Conservation (phyloP, 371 early-diverging fungal species). For the Lichtheimia corymbifera region DNA sequence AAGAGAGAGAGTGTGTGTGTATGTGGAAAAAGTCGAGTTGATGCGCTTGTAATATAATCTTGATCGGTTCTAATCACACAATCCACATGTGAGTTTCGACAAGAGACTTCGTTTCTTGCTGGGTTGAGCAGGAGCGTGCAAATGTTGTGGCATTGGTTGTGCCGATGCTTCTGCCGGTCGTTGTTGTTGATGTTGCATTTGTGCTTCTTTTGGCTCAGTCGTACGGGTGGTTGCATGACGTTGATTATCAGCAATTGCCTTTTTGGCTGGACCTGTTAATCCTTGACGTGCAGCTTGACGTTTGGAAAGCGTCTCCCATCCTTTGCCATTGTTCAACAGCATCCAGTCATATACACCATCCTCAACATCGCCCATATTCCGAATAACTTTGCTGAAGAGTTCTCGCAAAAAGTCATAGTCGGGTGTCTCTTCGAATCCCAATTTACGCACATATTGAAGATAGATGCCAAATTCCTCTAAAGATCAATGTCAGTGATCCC, state of each 20-base stretch:
- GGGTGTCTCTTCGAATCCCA: slow-evolving; percentile 97
- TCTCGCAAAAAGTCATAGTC: slow-evolving; percentile 91
- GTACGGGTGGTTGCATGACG: slow-evolving; percentile 2
- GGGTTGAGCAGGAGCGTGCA: slow-evolving; percentile 1
- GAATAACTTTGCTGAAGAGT: slow-evolving; percentile 85
- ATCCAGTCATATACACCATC: slow-evolving; percentile 98
- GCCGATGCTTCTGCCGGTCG: neutral
- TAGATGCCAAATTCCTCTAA: slow-evolving; percentile 90
- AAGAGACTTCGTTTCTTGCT: slow-evolving; percentile 20
- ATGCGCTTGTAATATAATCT: no score
- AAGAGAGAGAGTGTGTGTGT: neutral
- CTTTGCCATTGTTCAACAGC: slow-evolving; percentile 65
- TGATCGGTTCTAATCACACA: slow-evolving; percentile 2
- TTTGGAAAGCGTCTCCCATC: slow-evolving; percentile 43
- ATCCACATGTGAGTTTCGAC: slow-evolving; percentile 18
- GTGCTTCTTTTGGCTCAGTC: neutral
- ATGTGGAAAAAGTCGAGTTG: neutral
- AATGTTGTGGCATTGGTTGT: neutral
- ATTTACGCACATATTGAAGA: slow-evolving; percentile 89
- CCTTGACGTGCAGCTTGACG: slow-evolving; percentile 21
- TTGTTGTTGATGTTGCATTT: slow-evolving; percentile 1
- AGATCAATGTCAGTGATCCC: neutral
- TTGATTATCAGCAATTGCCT: slow-evolving; percentile 16
- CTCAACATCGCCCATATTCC: slow-evolving; percentile 74
- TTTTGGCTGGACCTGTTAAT: slow-evolving; percentile 20